A percentile compares a stretch with the other conserved stretches of the same genome.
phyloP scores from a whole-genome alignment of 164 flowering plant genomes.

The Pachysandra terminalis region DNA sequence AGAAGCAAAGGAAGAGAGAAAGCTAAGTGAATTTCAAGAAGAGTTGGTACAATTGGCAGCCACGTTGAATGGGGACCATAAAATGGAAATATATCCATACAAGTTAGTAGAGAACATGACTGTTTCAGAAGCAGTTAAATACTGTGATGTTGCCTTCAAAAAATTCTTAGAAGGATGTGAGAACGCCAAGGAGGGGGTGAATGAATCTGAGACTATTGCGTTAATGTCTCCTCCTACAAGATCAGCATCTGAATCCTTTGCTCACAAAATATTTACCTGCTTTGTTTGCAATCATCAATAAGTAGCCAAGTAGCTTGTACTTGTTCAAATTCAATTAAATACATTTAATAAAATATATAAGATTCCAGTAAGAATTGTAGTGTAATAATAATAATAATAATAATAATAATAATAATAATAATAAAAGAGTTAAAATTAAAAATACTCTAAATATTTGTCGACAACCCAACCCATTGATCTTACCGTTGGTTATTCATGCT shows the following conservation, averaged over 20 bases:
- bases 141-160: conserved; percentile 41
- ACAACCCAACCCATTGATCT: no score
- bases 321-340: no score
- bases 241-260: conserved; percentile 21
- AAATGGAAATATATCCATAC: conserved; percentile 43
- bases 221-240: not conserved
- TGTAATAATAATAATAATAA: no score
- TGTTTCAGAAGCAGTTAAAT: conserved; percentile 38
- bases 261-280: conserved; percentile 33
- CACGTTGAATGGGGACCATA: conserved; percentile 55
- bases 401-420: no score
- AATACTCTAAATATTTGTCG: no score
- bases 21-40: conserved; percentile 61
- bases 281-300: conserved; percentile 26
- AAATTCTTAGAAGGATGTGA: conserved; percentile 41
- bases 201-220: conserved; percentile 29
- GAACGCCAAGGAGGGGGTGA: conserved; percentile 32
- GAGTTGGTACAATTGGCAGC: conserved; percentile 74
- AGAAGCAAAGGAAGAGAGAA: conserved; percentile 39
- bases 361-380: no score
- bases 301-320: no score
- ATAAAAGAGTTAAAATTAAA: no score
- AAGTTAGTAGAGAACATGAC: conserved; percentile 61
- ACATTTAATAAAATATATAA: no score
- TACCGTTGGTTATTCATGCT: no score